Evolutionary conservation across 2,329 filamentous ascomycete genomes (phyloP), one percentile per base, ranked within the genome.

Genomic region (Tolypocladium ovalisporum): DNA sequence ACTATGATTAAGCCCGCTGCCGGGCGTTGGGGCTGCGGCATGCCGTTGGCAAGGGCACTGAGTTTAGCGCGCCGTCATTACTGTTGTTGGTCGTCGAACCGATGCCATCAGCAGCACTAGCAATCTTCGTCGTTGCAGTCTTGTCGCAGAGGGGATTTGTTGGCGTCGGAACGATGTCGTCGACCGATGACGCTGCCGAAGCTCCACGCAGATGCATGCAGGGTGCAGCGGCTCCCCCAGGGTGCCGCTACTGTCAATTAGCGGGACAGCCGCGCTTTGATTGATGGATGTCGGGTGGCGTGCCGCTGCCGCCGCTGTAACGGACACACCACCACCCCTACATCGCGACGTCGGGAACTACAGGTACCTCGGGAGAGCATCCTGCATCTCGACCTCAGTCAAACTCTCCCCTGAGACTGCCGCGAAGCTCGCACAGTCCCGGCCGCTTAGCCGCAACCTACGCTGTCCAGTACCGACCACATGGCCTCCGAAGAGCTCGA

Each of bases 21-120:
- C 53, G 69, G 70, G 56, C 79, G 76, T 64, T 76, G 77, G 56
- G 72, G 68, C 59, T 70, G 74, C 63, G 78, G 71, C 77, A 80
- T 80, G 55, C 47, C 55, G 58, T 51, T 29, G 59, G 59, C 54
- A 59, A 51, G 52, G 56, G 52, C 56, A 52, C 44, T 15, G 36
- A 27, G 6, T 8, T 42, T 47, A 58, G 44, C 34, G 57, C 57
- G 49, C 42, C 36, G 32, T 35, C 57, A 58, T 58, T 19, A 49
- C 54, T 47, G 37, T 47, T 12, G 4, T 22, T 8, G 7, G 22
- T 36, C 10, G 29, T 51, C 47, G n/a, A 19, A 12, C 2, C 29
- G 37, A 42, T n/a, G 39, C 24, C n/a, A 35, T 34, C 36, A 5
- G 6, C 36, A 39, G 37, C 53, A 40, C 29, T 19, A 34, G 8